Evolutionary conservation across 352 stramenopile genomes (phyloP).

Genomic region (Phytopythium mirpurense): DNA sequence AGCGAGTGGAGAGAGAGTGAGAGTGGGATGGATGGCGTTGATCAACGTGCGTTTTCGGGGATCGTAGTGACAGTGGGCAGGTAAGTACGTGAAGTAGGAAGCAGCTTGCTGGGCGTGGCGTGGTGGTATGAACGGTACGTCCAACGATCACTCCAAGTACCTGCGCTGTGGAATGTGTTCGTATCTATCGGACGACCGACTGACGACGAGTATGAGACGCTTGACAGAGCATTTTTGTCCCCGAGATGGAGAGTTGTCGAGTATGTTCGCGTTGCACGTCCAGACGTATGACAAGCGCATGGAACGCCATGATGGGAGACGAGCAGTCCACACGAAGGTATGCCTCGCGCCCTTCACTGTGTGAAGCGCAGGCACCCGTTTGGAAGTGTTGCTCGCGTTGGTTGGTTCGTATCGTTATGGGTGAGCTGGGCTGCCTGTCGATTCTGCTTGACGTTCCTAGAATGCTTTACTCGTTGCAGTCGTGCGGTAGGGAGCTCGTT

Average conservation of each 20-base stretch:
- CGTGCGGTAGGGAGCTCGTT: neutral
- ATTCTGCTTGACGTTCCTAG: neutral
- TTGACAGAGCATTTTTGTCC: neutral
- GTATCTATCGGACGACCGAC: neutral
- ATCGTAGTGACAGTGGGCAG: neutral
- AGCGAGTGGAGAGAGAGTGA: neutral
- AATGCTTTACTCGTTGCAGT: neutral
- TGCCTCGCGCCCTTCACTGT: no score
- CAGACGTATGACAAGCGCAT: no score
- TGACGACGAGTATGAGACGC: neutral
- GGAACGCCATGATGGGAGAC: no score
- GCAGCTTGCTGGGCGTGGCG: neutral
- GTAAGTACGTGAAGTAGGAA: no score
- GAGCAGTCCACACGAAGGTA: no score
- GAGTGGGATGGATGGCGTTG: neutral
- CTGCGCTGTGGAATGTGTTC: no score
- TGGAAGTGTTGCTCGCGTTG: no score
- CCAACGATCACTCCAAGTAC: no score
- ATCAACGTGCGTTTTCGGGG: neutral
- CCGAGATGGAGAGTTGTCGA: neutral
- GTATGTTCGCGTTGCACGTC: no score
- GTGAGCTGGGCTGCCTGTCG: no score
- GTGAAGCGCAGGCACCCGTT: no score
- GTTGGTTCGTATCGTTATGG: no score
- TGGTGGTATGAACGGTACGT: neutral